phyloP scores from a whole-genome alignment of 768 basidiomycete genomes.

The Cyclocybe cylindracea region DNA sequence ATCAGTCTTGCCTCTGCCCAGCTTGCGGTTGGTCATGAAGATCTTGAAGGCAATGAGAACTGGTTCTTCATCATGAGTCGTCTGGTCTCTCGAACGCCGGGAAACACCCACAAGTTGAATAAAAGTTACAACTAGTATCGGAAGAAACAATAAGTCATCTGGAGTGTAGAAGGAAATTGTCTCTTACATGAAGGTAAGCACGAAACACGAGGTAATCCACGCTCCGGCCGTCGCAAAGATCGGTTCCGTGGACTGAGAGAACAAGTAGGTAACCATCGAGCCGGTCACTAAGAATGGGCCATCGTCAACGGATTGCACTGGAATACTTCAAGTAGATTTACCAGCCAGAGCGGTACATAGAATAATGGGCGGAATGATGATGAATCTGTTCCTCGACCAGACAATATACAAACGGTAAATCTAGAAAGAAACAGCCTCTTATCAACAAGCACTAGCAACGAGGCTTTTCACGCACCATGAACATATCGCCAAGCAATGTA shows the following conservation, averaged over 20 bases:
- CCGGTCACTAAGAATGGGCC: conserved; percentile 7
- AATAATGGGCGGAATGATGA: conserved; percentile 10
- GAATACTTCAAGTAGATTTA: not conserved
- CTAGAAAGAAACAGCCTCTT: not conserved
- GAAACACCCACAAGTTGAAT: conserved; percentile 13
- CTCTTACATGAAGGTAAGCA: conserved; percentile 19
- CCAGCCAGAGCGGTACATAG: conserved; percentile 9
- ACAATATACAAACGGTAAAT: conserved; percentile 13
- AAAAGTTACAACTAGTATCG: conserved; percentile 18
- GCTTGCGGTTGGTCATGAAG: conserved; percentile 8
- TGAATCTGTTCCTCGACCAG: conserved; percentile 4
- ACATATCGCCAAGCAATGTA: conserved; percentile 10
- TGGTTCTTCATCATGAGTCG: not conserved
- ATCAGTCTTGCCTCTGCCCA: not conserved
- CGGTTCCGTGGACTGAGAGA: conserved; percentile 16
- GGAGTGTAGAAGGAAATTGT: not conserved
- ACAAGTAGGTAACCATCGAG: conserved; percentile 18
- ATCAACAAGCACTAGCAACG: not conserved
- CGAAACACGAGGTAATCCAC: conserved; percentile 20
- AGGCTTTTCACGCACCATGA: conserved; percentile 9
- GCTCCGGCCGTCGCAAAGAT: conserved; percentile 21
- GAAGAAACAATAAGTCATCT: not conserved
- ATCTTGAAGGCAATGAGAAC: conserved; percentile 21
- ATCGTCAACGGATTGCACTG: not conserved
- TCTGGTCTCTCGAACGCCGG: not conserved